Base-by-base conservation (phyloP, 2,329 filamentous ascomycete genomes). In the Ophiostoma sp. region DNA sequence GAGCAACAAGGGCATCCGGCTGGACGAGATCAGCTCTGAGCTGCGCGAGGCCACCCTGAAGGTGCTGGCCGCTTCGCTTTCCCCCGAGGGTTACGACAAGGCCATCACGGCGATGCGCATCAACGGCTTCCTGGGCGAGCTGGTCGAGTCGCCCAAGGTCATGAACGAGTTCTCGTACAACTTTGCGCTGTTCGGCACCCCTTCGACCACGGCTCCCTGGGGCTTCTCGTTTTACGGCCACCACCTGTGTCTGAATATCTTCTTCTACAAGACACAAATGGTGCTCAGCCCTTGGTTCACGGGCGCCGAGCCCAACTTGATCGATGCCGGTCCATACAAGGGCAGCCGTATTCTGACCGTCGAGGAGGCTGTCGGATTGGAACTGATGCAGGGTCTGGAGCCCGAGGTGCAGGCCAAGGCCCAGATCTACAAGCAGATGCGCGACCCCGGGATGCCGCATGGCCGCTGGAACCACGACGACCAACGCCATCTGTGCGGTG, bases 401-500 rank as follows among this genome's bases (percentile, higher is more conserved):
- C 74, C 81, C 0, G 83, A 84, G 1, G 76, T 85, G 22, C 87
- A 90, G 77, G 55, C 78, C 0, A 78, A 80, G 1, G 89, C 90
- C 0, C 88, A 88, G 74, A 82, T 88, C 0, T 94, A 88, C 79
- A 85, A 85, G 71, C 76, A 84, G 0, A 85, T 94, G 82, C 84
- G 86, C 31, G 92, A 93, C 73, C 87, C 88, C 0, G 85, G 82
- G 0, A 93, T 94, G 91, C 88, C 87, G 2, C 82, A 83, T 15
- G 90, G 90, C 11, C 86, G 92, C 8, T 95, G 92, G 92, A 95
- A 95, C 79, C 90, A 90, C 76, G 92, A 94, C 78, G 93, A 95
- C 79, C 92, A 95, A 82, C 86, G 92, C 6, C 92, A 95, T 78
- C 80, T 94, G 4, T 93, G 92, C 79, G 93, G 93, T 48, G 93